These are phyloP conservation scores for Boletus semigastroideus DNA, from an alignment of 1,284 basidiomycete species.

Conservation along the genomic window DNA sequence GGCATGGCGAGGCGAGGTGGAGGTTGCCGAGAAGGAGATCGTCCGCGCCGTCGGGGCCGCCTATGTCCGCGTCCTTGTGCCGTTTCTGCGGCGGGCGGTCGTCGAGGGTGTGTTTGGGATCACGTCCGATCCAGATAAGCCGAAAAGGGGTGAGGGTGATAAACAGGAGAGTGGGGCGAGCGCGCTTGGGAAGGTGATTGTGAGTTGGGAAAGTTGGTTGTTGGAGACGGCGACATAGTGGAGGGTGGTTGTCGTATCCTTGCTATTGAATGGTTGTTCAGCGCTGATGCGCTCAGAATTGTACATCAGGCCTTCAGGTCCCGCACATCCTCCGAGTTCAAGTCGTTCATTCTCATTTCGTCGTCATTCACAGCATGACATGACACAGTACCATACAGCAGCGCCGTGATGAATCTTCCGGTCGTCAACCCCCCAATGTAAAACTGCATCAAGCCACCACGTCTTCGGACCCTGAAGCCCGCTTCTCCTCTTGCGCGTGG, in stretches of 20 bases:
- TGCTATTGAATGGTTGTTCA: background rate
- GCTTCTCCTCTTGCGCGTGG: slow-evolving; percentile 19
- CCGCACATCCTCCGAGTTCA: background rate
- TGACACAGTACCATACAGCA: background rate
- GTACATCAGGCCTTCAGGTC: background rate
- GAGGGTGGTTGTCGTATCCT: background rate
- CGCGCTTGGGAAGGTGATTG: slow-evolving; percentile 6
- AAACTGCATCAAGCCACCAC: background rate
- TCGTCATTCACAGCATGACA: background rate
- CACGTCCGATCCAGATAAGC: slow-evolving; percentile 3
- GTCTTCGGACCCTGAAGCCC: slow-evolving; percentile 23
- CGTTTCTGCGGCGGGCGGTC: slow-evolving; percentile 67
- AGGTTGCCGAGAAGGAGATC: slow-evolving; percentile 35
- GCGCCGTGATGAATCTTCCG: background rate
- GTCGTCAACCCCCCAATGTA: background rate
- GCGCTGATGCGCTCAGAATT: background rate
- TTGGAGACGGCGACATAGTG: slow-evolving; percentile 11
- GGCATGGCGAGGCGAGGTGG: slow-evolving; percentile 21
- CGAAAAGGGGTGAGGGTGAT: slow-evolving; percentile 2
- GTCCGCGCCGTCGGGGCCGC: slow-evolving; percentile 54
- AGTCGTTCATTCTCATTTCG: background rate
- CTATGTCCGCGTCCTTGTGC: slow-evolving; percentile 61
- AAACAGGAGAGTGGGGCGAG: background rate
- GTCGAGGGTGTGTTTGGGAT: slow-evolving; percentile 72
- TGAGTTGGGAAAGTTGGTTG: slow-evolving; percentile 33